Conservation (phyloP, 805 yeast genomes). For the Ogataea populi-albae region DNA sequence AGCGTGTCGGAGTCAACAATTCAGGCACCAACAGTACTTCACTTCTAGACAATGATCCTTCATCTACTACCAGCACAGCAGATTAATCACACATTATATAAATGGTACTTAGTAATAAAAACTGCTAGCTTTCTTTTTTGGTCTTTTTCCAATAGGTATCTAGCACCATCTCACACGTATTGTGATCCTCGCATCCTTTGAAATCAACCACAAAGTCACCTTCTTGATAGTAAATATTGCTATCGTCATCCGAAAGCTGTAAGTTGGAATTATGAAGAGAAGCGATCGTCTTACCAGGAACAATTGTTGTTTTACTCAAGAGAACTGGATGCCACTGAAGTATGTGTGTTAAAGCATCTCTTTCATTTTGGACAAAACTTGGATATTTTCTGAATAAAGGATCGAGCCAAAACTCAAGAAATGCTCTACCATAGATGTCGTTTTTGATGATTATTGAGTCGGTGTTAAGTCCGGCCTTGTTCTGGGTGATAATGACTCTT, state of each 20-base stretch:
- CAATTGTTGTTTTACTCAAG: conserved; percentile 67
- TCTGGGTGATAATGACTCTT: conserved; percentile 67
- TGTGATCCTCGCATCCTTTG: conserved; percentile 49
- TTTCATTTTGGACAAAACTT: conserved; percentile 58
- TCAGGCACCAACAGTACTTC: conserved; percentile 2
- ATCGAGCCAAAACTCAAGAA: conserved; percentile 80
- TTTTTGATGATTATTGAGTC: conserved; percentile 71
- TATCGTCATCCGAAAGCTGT: conserved; percentile 36
- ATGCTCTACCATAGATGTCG: conserved; percentile 58
- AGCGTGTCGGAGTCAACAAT: conserved; percentile 29
- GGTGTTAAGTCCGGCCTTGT: conserved; percentile 58
- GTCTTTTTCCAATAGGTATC: conserved; percentile 34
- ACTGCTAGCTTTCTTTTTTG: neutral
- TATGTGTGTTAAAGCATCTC: conserved; percentile 77
- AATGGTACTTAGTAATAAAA: too few relatives aligned
- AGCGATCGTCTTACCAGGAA: conserved; percentile 61
- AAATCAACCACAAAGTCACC: conserved; percentile 72
- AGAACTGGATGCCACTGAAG: conserved; percentile 93
- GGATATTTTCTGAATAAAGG: conserved; percentile 63
- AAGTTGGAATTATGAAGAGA: conserved; percentile 36
- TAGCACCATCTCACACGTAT: conserved; percentile 52
- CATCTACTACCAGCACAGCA: too few relatives aligned
- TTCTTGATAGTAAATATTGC: conserved; percentile 47
- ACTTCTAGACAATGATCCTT: conserved; percentile 1
- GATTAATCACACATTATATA: too few relatives aligned